Percentiles rank a stretch among this genome's conserved stretches.
Evolutionary conservation across 768 basidiomycete genomes (phyloP).

Genomic region (Gelatoporia subvermispora): DNA sequence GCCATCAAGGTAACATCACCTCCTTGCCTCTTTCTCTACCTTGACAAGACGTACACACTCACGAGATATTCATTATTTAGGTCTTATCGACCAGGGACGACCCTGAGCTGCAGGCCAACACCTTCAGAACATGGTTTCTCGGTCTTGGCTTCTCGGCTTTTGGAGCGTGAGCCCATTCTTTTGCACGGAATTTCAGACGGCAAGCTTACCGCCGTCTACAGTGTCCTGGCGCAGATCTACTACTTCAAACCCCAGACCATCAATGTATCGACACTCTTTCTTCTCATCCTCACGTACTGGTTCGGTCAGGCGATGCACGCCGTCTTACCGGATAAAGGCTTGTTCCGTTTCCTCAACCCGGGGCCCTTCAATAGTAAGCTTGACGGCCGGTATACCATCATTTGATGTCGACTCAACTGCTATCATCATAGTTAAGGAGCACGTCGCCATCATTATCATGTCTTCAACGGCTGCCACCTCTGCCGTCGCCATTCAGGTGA

Average conservation of each 20-base stretch:
- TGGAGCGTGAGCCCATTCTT: slow-evolving; percentile 42
- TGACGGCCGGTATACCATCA: slow-evolving; percentile 2
- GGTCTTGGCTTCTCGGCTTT: slow-evolving; percentile 53
- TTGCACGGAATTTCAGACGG: too few relatives aligned
- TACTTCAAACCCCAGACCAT: slow-evolving; percentile 45
- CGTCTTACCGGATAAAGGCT: slow-evolving; percentile 25
- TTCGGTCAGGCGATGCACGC: slow-evolving; percentile 40
- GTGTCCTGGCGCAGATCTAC: slow-evolving; percentile 29
- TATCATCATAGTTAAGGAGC: slow-evolving; percentile 30
- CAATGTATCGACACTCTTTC: slow-evolving; percentile 43
- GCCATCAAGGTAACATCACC: slow-evolving; percentile 31
- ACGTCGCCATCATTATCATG: slow-evolving; percentile 34
- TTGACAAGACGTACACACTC: too few relatives aligned
- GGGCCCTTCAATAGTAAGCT: slow-evolving; percentile 33
- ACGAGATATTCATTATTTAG: slow-evolving; percentile 7
- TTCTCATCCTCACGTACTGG: slow-evolving; percentile 49
- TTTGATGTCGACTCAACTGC: neutral
- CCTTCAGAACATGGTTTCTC: slow-evolving; percentile 54
- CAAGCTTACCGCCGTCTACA: neutral
- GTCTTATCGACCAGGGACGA: slow-evolving; percentile 34
- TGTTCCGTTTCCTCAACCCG: slow-evolving; percentile 32
- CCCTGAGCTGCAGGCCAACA: slow-evolving; percentile 38
- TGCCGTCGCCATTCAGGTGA: slow-evolving; percentile 28
- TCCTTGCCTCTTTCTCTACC: neutral
- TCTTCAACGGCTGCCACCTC: slow-evolving; percentile 28